A percentile compares a stretch with the other conserved stretches of the same genome.
Conservation (phyloP, 2,329 filamentous ascomycete species). For the Cadophora luteo-olivacea region DNA sequence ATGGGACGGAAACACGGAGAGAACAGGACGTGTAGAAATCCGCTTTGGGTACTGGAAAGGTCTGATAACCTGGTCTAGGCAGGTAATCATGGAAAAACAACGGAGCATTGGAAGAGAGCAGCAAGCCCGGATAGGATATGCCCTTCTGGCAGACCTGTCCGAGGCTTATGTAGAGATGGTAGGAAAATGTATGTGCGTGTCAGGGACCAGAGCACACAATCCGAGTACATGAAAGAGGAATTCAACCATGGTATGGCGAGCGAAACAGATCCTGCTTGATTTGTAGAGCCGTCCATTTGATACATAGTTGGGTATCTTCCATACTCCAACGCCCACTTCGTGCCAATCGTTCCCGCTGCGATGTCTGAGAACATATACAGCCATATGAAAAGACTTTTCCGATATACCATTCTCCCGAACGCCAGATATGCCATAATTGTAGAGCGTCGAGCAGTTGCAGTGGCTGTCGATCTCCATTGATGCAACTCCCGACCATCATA, state of each 20-base stretch:
- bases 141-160: too few species aligned
- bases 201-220: too few species aligned
- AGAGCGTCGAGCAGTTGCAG: background rate
- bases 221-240: too few species aligned
- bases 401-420: background rate
- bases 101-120: background rate
- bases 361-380: background rate
- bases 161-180: too few species aligned
- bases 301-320: slow-evolving; percentile 8
- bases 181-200: too few species aligned
- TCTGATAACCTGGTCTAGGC: too few species aligned
- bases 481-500: background rate
- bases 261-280: background rate
- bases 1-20: background rate
- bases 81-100: too few species aligned
- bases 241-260: too few species aligned
- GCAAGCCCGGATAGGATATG: too few species aligned
- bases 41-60: background rate
- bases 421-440: background rate
- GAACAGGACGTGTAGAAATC: background rate
- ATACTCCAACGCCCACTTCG: background rate
- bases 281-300: background rate
- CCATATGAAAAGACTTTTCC: background rate
- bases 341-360: background rate
- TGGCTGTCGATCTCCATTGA: too few species aligned